Conservation (phyloP, 2,329 filamentous ascomycete genomes). For the Plenodomus biglobosus region DNA sequence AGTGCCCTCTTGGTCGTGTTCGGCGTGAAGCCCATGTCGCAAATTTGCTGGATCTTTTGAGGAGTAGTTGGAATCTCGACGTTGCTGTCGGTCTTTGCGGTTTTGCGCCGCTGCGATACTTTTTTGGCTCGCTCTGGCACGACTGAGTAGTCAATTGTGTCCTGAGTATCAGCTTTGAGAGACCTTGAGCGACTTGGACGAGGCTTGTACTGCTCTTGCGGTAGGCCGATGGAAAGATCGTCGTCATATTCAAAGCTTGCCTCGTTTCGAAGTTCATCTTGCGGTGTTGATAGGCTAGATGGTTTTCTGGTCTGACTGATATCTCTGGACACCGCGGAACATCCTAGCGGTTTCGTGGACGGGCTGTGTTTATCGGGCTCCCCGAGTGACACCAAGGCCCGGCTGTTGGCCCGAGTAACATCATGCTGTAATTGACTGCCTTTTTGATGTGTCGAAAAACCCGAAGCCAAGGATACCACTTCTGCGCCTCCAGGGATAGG, state of each 20-base stretch:
- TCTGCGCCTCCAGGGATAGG: not conserved
- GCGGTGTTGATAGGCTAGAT: constrained; percentile 1
- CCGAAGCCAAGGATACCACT: constrained; percentile 1
- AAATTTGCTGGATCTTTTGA: constrained; percentile 35
- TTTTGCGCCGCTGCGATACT: constrained; percentile 27
- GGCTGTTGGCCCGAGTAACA: not conserved
- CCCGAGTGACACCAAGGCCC: not conserved
- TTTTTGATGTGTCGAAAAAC: constrained; percentile 6
- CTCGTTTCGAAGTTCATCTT: constrained; percentile 6
- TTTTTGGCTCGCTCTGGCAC: constrained; percentile 32
- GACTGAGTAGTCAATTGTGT: constrained; percentile 34
- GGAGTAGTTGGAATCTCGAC: constrained; percentile 22
- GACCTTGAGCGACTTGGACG: constrained; percentile 43
- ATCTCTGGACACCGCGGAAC: not conserved
- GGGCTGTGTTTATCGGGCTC: not conserved
- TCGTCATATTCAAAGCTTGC: constrained; percentile 22
- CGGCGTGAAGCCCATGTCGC: constrained; percentile 43
- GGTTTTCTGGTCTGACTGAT: not conserved
- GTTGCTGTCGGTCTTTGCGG: constrained; percentile 11
- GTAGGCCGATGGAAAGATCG: constrained; percentile 25
- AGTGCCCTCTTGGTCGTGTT: constrained; percentile 30
- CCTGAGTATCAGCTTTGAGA: constrained; percentile 18
- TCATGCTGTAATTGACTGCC: constrained; percentile 9
- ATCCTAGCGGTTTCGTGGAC: not conserved
- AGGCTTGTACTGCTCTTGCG: constrained; percentile 41